Base-by-base conservation (phyloP, 2,329 filamentous ascomycete genomes). In the Talaromyces atroroseus region DNA sequence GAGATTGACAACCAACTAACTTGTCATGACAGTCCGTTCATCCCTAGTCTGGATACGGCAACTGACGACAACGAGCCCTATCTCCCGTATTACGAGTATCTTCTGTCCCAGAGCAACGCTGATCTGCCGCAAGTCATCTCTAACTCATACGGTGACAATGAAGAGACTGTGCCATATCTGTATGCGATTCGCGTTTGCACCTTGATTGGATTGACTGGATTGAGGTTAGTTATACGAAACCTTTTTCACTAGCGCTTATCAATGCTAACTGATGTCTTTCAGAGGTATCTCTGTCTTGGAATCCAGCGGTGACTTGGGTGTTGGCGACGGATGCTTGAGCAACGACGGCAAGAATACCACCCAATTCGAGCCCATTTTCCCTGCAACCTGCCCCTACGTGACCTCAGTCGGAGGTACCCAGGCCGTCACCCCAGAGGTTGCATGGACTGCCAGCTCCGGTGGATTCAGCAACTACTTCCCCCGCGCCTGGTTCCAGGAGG, bases 51-150 rank as follows among this genome's bases (percentile, higher is more conserved):
- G 8, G 72, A 75, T 61, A 64, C 78, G 66, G 18, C 76, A 67
- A 42, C 63, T 60, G 78, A 84, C 60, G 72, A 72, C 7, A 85
- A 87, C 62, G 86, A 89, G 71, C 85, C 85, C 0, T 90, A 85
- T 66, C 75, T 89, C 2, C 80, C 80, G 11, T 84, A 86, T 67
- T 77, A 57, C 44, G 55, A 57, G 85, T 10, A 77, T 80, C 57
- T 57, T 11, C 24, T 57, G 36, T 53, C 55, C 10, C 55, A 53
- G 50, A 57, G 51, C 42, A 56, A 50, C 26, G n/a, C 24, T 14
- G 55, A 76, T 61, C 78, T 80, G 2, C 80, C 81, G 8, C 81
- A 82, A 59, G 81, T 83, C 14, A 76, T 83, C 59, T 78, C 75
- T 44, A 80, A 85, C 61, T 81, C 78, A 3, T 83, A 84, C 65